Evolutionary conservation across 1,284 basidiomycete species (phyloP).

Genomic region (Rhodotorula glutinis): DNA sequence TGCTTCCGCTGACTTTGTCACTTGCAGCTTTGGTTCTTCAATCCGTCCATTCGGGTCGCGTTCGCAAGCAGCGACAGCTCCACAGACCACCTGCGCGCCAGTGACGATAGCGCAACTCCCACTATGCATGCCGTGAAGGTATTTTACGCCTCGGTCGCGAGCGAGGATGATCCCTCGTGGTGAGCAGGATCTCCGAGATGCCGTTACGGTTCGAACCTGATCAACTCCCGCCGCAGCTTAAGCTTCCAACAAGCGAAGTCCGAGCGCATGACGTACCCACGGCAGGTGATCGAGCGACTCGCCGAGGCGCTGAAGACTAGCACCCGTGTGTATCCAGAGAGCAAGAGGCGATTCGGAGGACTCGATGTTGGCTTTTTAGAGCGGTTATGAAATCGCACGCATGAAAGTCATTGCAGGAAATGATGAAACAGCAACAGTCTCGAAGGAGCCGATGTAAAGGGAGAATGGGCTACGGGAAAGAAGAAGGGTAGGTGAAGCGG

Average conservation of each 20-base stretch:
- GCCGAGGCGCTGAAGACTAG: constrained; percentile 26
- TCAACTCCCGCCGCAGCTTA: constrained; percentile 1
- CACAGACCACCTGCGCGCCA: too few species aligned
- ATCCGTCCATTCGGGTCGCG: constrained; percentile 71
- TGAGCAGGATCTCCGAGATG: too few species aligned
- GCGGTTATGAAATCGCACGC: constrained; percentile 13
- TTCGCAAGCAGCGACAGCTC: constrained; percentile 50
- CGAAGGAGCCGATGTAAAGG: too few species aligned
- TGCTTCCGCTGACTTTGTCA: background rate
- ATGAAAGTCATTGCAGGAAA: too few species aligned
- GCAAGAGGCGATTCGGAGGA: constrained; percentile 25
- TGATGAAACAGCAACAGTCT: too few species aligned
- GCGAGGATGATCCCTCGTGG: too few species aligned
- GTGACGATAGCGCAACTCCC: too few species aligned
- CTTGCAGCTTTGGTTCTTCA: constrained; percentile 78
- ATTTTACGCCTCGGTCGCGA: too few species aligned
- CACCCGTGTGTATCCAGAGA: constrained; percentile 25
- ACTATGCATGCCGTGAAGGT: too few species aligned
- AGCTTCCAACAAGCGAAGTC: constrained; percentile 19
- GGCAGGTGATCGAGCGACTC: constrained; percentile 14
- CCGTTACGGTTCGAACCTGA: too few species aligned
- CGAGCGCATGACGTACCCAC: constrained; percentile 33
- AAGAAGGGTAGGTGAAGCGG: background rate
- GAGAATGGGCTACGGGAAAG: too few species aligned
- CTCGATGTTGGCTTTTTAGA: constrained; percentile 38